Conservation (phyloP, 257 asterid genomes). For the Capsicum baccatum region DNA sequence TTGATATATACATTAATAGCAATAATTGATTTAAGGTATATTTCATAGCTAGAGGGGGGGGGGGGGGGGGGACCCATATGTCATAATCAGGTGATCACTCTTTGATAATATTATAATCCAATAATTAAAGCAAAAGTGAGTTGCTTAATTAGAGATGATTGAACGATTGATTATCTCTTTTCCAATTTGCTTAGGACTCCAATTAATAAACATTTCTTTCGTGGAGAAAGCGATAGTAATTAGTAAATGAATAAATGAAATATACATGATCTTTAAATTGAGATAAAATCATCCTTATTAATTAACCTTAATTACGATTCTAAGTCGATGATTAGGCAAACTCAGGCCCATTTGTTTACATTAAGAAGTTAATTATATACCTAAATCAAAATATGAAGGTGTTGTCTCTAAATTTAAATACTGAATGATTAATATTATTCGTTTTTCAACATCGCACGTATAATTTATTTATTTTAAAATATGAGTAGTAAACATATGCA, state of each 20-base stretch:
- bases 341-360: no score
- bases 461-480: no score
- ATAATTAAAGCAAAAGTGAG: background rate
- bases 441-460: no score
- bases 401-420: no score
- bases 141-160: slow-evolving; percentile 1
- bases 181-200: background rate
- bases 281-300: background rate
- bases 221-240: slow-evolving; percentile 1
- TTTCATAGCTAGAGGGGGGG: background rate
- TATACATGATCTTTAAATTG: background rate
- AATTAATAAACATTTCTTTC: background rate
- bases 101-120: slow-evolving; percentile 8
- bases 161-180: background rate
- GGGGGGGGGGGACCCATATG: background rate
- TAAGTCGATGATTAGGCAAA: background rate
- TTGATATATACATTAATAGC: background rate
- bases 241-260: background rate
- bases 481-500: no score
- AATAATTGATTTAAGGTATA: background rate
- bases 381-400: no score
- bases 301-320: background rate
- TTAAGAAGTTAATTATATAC: no score
- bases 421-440: no score
- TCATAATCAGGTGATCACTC: background rate